phyloP scores from a whole-genome alignment of 768 basidiomycete genomes.

The Agrocybe chaxingu region DNA sequence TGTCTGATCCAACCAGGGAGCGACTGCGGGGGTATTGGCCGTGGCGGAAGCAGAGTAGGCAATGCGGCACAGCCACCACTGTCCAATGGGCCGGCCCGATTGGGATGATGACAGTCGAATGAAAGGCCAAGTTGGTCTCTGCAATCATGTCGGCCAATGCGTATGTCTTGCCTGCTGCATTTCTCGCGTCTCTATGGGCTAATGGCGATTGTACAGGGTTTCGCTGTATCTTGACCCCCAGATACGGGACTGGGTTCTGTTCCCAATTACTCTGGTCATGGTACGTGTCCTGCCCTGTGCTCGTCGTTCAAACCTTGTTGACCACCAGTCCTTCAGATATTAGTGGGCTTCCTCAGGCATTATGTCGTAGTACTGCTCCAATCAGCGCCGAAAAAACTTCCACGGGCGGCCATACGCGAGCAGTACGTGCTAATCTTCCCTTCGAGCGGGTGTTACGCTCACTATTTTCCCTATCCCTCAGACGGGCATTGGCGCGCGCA shows the following conservation, averaged over 20 bases:
- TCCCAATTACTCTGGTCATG: conserved; percentile 98
- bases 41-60: conserved; percentile 2
- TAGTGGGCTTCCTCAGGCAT: conserved; percentile 90
- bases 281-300: conserved; percentile 38
- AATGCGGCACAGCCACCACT: conserved; percentile 13
- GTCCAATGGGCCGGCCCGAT: conserved; percentile 4
- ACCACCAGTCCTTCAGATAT: conserved; percentile 48
- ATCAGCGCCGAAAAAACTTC: conserved; percentile 75
- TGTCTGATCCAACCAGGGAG: conserved; percentile 29
- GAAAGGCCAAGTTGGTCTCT: conserved; percentile 7
- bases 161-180: conserved; percentile 29
- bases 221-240: conserved; percentile 86
- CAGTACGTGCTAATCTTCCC: conserved; percentile 57
- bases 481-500: conserved; percentile 77
- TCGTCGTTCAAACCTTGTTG: background rate
- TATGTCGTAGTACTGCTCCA: conserved; percentile 88
- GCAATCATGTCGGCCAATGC: conserved; percentile 32
- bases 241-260: conserved; percentile 91
- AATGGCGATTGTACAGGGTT: conserved; percentile 27
- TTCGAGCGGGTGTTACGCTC: background rate
- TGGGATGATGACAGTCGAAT: conserved; percentile 10
- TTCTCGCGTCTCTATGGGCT: background rate
- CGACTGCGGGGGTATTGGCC: conserved; percentile 5
- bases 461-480: conserved; percentile 20
- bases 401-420: conserved; percentile 81